These are phyloP conservation scores for Byssoonygena ceratinophila DNA, from an alignment of 2,329 filamentous ascomycete species.

Conservation along the genomic window DNA sequence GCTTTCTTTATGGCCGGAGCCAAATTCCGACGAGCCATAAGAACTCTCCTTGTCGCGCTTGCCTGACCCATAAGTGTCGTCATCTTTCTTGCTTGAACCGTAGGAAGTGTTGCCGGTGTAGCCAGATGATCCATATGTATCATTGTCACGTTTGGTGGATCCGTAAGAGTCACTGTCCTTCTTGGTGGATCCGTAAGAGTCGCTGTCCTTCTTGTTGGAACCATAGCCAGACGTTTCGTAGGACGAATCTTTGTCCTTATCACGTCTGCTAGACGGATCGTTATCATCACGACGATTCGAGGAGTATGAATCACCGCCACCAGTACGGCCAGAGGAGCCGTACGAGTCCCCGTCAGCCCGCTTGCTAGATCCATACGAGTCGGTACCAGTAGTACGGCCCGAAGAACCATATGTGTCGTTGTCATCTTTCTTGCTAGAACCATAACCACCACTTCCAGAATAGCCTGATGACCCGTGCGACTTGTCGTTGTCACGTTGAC, in stretches of 20 bases:
- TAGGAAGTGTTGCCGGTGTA: too few species aligned
- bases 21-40: conserved; percentile 2
- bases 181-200: neutral
- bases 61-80: conserved; percentile 6
- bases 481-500: neutral
- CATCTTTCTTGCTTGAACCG: neutral
- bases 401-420: conserved; percentile 7
- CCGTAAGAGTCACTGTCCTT: neutral
- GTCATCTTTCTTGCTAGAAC: conserved; percentile 4
- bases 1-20: conserved; percentile 1
- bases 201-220: neutral
- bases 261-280: neutral
- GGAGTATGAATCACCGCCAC: neutral
- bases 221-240: conserved; percentile 1
- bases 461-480: neutral
- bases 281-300: neutral
- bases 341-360: neutral
- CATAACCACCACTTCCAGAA: conserved; percentile 1
- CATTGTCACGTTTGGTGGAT: neutral
- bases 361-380: neutral
- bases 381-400: neutral
- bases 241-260: neutral
- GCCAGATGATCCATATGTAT: conserved; percentile 6
- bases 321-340: neutral
- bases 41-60: conserved; percentile 6